A percentile compares a stretch with the other conserved stretches of the same genome.
Conservation (phyloP, 2,329 filamentous ascomycete species). For the Phialophora tarda region DNA sequence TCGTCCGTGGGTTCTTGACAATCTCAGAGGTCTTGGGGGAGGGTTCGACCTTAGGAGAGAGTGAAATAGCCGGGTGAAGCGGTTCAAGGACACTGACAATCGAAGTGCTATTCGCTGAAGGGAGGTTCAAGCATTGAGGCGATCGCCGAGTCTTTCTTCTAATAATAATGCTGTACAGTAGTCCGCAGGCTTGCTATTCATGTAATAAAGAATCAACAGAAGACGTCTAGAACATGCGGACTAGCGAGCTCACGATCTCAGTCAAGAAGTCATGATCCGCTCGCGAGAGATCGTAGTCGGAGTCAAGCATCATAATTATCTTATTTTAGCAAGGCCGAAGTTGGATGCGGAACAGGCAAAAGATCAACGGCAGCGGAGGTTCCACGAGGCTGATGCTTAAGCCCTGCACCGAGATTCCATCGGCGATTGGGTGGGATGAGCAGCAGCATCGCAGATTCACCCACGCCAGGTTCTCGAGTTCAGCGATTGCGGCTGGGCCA, state of each 20-base stretch:
- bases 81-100: background rate
- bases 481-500: background rate
- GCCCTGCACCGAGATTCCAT: background rate
- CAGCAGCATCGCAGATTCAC: background rate
- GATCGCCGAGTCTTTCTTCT: background rate
- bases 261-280: background rate
- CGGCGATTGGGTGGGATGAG: background rate
- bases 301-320: constrained; percentile 4
- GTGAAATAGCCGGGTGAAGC: background rate
- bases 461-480: background rate
- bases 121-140: background rate
- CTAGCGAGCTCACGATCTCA: background rate
- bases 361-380: constrained; percentile 17
- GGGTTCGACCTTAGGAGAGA: background rate
- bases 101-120: background rate
- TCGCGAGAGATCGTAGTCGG: background rate
- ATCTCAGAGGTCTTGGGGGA: background rate
- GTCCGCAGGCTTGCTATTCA: background rate
- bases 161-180: background rate
- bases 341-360: background rate
- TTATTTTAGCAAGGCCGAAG: constrained; percentile 29
- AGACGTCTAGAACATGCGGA: background rate
- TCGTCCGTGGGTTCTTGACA: background rate
- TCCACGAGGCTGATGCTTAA: constrained; percentile 30
- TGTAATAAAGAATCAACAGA: background rate